Base-by-base conservation (phyloP, 2,329 filamentous ascomycete species). In the Xylariaceae sp. region DNA sequence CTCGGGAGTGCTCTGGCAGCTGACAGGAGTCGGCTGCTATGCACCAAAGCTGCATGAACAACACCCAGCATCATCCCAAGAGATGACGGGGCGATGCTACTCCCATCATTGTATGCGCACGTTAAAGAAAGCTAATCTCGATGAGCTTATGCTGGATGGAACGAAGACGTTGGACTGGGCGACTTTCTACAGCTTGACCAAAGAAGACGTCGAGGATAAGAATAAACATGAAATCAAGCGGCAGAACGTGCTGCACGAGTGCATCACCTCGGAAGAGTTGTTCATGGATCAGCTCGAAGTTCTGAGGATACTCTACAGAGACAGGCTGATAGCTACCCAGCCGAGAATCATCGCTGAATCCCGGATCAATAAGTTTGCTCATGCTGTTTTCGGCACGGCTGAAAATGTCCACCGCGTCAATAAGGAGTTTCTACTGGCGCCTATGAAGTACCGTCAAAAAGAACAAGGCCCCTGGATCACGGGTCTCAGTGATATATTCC, bases 401-500 rank as follows among this genome's bases (percentile, higher is more conserved):
- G 93, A 97, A 64, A 85, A 86, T 0, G 90, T 99, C 42, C 89
- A 93, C 70, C 86, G 88, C 65, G 91, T 92, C 67, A 97, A 97
- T 74, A 94, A 95, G 73, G 92, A 97, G 63, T 88, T 94, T 72
- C 82, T 99, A 17, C 78, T 99, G 23, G 89, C 93, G 1, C 93
- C 97, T 73, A 83, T 99, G 68, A 97, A 97, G 71, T 99, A 97
- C 72, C 86, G 94, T 30, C 94, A 99, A 73, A 89, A 94, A 69
- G 94, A 97, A 72, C 93, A 99, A 76, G 94, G 94, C 0, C 94
- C 94, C 0, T 99, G 92, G 86, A 88, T 99, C 60, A 81, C 84
- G 10, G 94, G 94, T 2, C 97, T 97, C 75, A 97, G 92, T 71
- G 94, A 97, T 70, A 90, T 99, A 53, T 97, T 99, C 79, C 82